A percentile compares a stretch with the other conserved stretches of the same genome.
phyloP scores from a whole-genome alignment of 2,329 filamentous ascomycete species.

The Trichoderma afroharzianum region DNA sequence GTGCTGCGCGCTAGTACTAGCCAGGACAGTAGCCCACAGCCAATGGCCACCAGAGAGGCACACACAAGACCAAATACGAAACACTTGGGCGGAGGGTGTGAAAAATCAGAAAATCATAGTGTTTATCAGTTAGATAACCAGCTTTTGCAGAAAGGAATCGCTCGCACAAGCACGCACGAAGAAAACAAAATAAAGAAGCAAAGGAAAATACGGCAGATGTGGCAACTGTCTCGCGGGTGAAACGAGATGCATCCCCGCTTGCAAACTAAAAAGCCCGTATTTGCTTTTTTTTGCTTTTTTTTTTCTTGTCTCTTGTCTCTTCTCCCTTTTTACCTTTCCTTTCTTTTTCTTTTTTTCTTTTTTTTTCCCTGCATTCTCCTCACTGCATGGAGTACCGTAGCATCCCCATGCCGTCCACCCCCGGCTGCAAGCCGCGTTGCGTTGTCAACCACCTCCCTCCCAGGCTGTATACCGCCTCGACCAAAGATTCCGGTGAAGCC shows the following conservation, averaged over 20 bases:
- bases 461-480: conserved; percentile 8
- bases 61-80: conserved; percentile 13
- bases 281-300: neutral
- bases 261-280: conserved; percentile 3
- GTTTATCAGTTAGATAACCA: neutral
- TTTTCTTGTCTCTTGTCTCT: neutral
- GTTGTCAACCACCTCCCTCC: neutral
- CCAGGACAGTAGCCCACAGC: neutral
- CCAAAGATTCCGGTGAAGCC: neutral
- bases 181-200: neutral
- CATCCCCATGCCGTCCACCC: neutral
- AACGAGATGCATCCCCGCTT: neutral
- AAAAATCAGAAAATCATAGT: neutral
- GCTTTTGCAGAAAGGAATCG: neutral
- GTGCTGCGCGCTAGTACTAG: neutral
- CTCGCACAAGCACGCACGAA: neutral
- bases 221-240: neutral
- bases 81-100: neutral
- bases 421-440: neutral
- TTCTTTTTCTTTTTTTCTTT: neutral
- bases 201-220: neutral
- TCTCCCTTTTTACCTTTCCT: neutral
- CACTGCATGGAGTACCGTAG: neutral
- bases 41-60: neutral
- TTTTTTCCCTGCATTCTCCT: neutral